Percentiles rank a stretch among this genome's conserved stretches.
These are phyloP conservation scores for Aurantiochytrium sp. DNA, from an alignment of 108 stramenopile species.

Conservation along the genomic window DNA sequence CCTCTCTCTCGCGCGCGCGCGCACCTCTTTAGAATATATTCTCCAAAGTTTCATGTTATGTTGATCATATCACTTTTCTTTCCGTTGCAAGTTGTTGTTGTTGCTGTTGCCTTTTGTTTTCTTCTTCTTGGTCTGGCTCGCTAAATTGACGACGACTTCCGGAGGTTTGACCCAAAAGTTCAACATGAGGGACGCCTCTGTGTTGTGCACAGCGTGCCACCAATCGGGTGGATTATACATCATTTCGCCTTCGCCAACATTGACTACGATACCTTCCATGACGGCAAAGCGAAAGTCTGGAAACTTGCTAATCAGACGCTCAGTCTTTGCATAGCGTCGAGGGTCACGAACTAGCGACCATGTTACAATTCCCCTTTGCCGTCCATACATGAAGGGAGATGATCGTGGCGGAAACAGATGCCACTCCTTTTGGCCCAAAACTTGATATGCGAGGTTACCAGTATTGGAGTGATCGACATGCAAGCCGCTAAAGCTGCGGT, in stretches of 20 bases:
- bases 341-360: background rate
- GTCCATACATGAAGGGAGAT: background rate
- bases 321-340: background rate
- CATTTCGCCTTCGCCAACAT: background rate
- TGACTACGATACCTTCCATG: background rate
- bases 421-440: background rate
- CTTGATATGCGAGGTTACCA: background rate
- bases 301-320: background rate
- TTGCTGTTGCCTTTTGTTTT: no score
- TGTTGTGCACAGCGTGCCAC: background rate
- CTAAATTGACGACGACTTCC: no score
- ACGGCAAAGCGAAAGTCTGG: background rate
- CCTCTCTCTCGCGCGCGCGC: no score
- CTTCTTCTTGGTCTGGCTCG: no score
- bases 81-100: no score
- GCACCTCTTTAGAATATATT: no score
- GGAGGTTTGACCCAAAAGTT: conserved; percentile 2
- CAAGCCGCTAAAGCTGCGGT: background rate
- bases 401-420: background rate
- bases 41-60: no score
- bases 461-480: background rate
- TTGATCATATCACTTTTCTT: no score
- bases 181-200: background rate
- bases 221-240: background rate
- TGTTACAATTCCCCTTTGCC: background rate